These are phyloP conservation scores for Skeletonema tropicum DNA, from an alignment of 108 stramenopile species.

Conservation along the genomic window DNA sequence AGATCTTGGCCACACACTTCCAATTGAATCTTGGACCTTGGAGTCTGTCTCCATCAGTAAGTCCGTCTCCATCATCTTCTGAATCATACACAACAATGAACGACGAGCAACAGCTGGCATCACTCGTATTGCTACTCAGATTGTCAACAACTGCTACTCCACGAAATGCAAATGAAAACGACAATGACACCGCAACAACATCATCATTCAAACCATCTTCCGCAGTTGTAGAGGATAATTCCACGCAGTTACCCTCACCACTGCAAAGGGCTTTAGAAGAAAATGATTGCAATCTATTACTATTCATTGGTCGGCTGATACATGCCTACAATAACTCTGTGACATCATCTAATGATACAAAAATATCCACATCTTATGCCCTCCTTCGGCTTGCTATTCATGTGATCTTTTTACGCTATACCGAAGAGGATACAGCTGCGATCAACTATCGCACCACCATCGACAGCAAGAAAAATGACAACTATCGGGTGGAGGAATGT, in stretches of 20 bases:
- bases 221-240: neutral
- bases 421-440: neutral
- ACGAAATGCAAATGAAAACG: neutral
- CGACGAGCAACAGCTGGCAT: conserved; percentile 33
- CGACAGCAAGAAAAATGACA: neutral
- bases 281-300: conserved; percentile 26
- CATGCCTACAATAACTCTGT: conserved; percentile 10
- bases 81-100: neutral
- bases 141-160: neutral
- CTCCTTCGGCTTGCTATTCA: conserved; percentile 26
- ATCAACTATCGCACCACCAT: neutral
- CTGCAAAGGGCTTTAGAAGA: conserved; percentile 26
- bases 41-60: no score
- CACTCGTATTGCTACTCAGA: conserved; percentile 31
- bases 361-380: neutral
- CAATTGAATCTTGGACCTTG: no score
- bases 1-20: no score
- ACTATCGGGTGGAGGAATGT: conserved; percentile 18
- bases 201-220: neutral
- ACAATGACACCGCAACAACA: neutral
- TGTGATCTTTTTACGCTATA: conserved; percentile 28
- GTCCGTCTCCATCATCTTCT: no score
- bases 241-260: neutral
- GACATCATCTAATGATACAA: neutral
- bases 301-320: conserved; percentile 28